Evolutionary conservation across 441 rosid genomes (phyloP), one percentile per base, ranked within the genome.

Genomic region (Corymbia calophylla): DNA sequence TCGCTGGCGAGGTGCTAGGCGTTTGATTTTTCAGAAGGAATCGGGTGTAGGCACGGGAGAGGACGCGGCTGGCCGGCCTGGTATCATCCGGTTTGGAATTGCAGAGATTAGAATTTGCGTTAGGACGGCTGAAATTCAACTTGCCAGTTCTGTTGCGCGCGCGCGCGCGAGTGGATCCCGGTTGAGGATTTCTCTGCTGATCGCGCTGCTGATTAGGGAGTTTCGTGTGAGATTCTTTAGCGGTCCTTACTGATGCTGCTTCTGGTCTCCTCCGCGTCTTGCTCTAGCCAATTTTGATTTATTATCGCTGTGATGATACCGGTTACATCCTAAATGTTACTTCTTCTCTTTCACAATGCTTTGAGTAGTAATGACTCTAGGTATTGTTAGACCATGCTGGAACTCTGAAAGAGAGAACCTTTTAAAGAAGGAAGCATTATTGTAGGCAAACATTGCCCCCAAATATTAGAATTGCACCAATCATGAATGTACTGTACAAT

Each of bases 191-290:
- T 77, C 85, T 77, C 53, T 27, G 85, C 0, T 73, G 82, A 73
- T 2, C 82, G 2, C 21, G 82, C 29, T 73, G 49, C 82, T 47
- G 53, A 77, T 44, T 77, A 47, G 85, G 85, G 85, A 77, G 53
- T 7, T 77, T 25, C 14, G 4, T 0, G 7, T 8, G n/a, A 23
- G 19, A 0, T 77, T 0, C 11, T 23, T 77, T 0, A 7, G 85
- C n/a, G 0, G 85, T 44, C 53, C n/a, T 77, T 44, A 13, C 31
- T 19, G 27, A 5, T 5, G 48, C 6, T 44, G 15, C 7, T 44
- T 23, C 53, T 77, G 85, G 53, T 77, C 53, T 13, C 31, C 31
- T 23, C 84, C 5, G 84, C 51, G 17, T 44, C 84, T 77, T 44
- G 51, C 84, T 77, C 17, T 77, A 13, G 53, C 84, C n/a, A 77